Percentiles rank a stretch among this genome's conserved stretches.
These are phyloP conservation scores for Hydrangea macrophylla DNA, from an alignment of 148 eudicot species.

Conservation along the genomic window DNA sequence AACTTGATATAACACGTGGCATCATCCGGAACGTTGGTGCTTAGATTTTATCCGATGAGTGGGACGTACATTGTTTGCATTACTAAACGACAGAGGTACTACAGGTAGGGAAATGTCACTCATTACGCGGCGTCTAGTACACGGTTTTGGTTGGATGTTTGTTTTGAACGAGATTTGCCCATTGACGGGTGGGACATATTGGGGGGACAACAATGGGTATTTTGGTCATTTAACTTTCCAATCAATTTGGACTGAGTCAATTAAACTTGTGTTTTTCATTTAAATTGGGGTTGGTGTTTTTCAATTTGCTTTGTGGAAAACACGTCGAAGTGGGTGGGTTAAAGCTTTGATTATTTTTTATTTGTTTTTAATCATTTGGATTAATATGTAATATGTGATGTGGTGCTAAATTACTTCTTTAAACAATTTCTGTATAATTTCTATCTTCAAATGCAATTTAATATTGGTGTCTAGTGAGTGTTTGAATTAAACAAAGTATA, in stretches of 20 bases:
- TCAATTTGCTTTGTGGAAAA: too few relatives aligned
- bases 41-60: slow-evolving; percentile 24
- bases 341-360: too few relatives aligned
- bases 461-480: too few relatives aligned
- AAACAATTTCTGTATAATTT: too few relatives aligned
- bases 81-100: not conserved
- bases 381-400: too few relatives aligned
- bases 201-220: not conserved
- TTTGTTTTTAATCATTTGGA: too few relatives aligned
- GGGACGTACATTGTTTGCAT: slow-evolving; percentile 22
- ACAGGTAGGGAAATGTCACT: not conserved
- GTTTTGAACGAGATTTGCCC: slow-evolving; percentile 16
- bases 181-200: not conserved
- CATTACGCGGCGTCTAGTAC: slow-evolving; percentile 40
- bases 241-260: not conserved
- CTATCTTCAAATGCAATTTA: too few relatives aligned
- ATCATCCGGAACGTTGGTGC: slow-evolving; percentile 14
- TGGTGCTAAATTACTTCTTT: too few relatives aligned
- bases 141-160: slow-evolving; percentile 12
- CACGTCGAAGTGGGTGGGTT: too few relatives aligned
- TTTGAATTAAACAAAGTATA: too few relatives aligned
- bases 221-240: not conserved
- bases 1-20: slow-evolving; percentile 11
- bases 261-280: too few relatives aligned
- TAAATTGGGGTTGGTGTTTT: too few relatives aligned